Evolutionary conservation across 176 grass and related monocot genomes (phyloP), one percentile per base, ranked within the genome.

Genomic region (Bromus sterilis): DNA sequence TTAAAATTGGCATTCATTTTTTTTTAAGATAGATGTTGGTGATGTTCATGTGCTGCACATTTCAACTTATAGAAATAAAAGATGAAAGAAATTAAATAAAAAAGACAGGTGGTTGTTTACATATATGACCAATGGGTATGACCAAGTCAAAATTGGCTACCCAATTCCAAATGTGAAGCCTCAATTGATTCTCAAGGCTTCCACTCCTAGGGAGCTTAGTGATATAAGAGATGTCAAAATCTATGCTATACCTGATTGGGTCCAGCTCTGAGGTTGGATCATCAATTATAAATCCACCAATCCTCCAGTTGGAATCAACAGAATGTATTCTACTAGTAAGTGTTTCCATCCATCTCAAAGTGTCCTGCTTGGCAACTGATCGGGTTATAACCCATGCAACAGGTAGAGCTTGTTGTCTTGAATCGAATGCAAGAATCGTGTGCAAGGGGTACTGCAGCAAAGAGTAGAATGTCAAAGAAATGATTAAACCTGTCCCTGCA

Each of bases 301-400:
- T 85, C 77, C 80, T 83, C 91, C 92, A 97, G 35, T 71, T 76
- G 11, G 79, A 51, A 67, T 97, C 94, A 80, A 88, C 85, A 74
- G 87, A 67, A 56, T 83, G 90, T 76, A 92, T 69, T 86, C 88
- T 86, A 71, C 92, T 90, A 49, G 85, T 71, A 75, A 97, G 94
- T 63, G 94, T 78, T 87, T 82, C 90, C 92, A 92, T 97, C 91
- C 91, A 97, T 85, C 94, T 92, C 80, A 36, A 34, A 57, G 91
- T 93, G 65, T 97, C 94, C 44, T 90, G 68, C 69, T 94, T 94
- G 40, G 89, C 80, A 79, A 92, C 93, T 21, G 92, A 92, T 69
- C 94, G 85, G 44, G 87, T 97, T 94, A 97, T 92, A 86, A 97
- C 64, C 92, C 94, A 97, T 55, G 94, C 94, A 74, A 94, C 89